These are phyloP conservation scores for Adansonia madagascariensis DNA, from an alignment of 441 rosid genomes.

Conservation along the genomic window DNA sequence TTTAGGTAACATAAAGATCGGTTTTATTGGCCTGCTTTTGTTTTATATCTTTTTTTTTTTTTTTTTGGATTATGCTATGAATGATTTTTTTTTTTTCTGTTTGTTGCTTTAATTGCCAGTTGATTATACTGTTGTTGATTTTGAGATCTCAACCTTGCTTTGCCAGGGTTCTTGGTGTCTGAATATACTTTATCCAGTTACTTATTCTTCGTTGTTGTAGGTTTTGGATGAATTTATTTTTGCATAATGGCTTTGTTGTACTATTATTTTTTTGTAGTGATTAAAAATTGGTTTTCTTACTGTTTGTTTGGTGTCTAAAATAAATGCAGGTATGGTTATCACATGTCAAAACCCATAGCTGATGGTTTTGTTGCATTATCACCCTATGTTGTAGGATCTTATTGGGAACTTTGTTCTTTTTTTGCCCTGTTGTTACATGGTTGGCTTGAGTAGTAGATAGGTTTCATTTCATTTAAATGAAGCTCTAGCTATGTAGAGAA, in stretches of 20 bases:
- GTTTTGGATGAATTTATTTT: background rate
- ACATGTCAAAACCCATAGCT: background rate
- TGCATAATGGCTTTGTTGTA: background rate
- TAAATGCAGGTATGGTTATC: background rate
- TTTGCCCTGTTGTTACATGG: background rate
- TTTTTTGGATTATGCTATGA: background rate
- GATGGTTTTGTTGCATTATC: background rate
- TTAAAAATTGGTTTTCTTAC: background rate
- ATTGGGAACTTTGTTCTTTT: background rate
- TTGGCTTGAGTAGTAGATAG: background rate
- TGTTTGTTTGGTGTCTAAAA: background rate
- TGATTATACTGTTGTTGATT: background rate
- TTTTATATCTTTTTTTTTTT: background rate
- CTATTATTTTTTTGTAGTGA: constrained; percentile 7
- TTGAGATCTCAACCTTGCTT: background rate
- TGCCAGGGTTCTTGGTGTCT: background rate
- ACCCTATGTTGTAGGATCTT: background rate
- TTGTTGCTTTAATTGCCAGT: background rate
- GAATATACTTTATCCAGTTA: background rate
- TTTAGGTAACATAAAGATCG: constrained; percentile 59
- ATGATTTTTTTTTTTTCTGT: background rate
- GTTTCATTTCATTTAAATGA: background rate
- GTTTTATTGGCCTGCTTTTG: background rate
- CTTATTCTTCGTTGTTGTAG: background rate
- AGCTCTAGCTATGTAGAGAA: background rate